Evolutionary conservation across 208 protist genomes (phyloP).

Genomic region (Porcisia hertigi): DNA sequence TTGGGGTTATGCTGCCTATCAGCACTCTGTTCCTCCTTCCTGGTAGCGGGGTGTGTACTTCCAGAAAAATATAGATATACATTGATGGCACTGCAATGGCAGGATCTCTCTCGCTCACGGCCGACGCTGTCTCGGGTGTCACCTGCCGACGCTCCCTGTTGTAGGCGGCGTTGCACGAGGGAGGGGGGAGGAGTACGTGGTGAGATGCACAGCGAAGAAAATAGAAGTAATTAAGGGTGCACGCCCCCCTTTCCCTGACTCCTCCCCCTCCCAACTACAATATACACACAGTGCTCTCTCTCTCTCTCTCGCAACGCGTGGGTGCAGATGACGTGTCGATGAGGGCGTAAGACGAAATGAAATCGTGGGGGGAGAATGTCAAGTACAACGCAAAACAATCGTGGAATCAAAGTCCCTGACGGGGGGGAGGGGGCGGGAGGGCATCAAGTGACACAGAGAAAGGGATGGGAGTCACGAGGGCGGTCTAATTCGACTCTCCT

Average conservation of each 20-base stretch:
- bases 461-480: not conserved
- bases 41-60: not conserved
- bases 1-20: not conserved
- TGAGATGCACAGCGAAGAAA: not conserved
- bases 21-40: not conserved
- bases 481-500: not conserved
- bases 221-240: not conserved
- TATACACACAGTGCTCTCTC: no score
- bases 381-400: not conserved
- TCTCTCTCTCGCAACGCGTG: not conserved
- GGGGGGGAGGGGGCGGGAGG: no score
- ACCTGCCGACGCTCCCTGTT: not conserved
- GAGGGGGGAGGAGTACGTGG: not conserved
- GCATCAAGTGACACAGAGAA: not conserved
- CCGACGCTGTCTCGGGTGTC: not conserved
- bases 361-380: not conserved
- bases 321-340: not conserved
- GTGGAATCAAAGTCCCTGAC: not conserved
- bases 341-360: not conserved
- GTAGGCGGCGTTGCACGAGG: not conserved
- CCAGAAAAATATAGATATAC: not conserved
- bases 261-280: no score
- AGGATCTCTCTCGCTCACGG: not conserved
- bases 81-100: not conserved
- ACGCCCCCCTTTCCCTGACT: not conserved